Evolutionary conservation across 768 basidiomycete species (phyloP), one percentile per base, ranked within the genome.

Genomic region (Kwoniella pini): DNA sequence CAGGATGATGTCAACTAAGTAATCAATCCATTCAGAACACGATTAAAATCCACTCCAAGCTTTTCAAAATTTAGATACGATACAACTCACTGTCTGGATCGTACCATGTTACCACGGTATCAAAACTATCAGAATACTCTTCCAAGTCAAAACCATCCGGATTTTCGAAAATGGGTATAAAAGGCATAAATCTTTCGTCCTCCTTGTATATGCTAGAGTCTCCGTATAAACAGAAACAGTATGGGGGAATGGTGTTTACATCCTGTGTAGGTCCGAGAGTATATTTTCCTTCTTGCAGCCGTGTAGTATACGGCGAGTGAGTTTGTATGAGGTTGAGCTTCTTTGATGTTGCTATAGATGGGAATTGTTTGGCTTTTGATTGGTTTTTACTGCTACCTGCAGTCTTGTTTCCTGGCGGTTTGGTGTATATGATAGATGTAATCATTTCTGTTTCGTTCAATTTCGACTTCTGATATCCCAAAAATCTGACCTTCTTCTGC

Each of bases 1-100:
- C 44, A 45, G 44, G 24, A 61, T 61, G 17, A 61, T 61, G 19
- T 61, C 59, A 27, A 54, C 59, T 61, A 30, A n/a, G n/a, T n/a
- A n/a, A n/a, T n/a, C n/a, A n/a, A n/a, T n/a, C n/a, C n/a, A n/a
- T n/a, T n/a, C n/a, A n/a, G n/a, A n/a, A n/a, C n/a, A n/a, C n/a
- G n/a, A 9, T 24, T 24, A 7, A 44, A 44, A n/a, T n/a, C 19
- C 22, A 17, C 22, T 9, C 7, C n/a, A 7, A n/a, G 43, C 19
- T 19, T 7, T 7, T 24, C 7, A 19, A n/a, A 45, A 45, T 7
- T 7, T 7, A 45, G 10, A 24, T 7, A 45, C 9, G 19, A 45
- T 7, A 19, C 9, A n/a, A 61, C 59, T 54, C 30, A 61, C 59
- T 21, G 4, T 54, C 46, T 24, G 59, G 43, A 49, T 61, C 59